Evolutionary conservation across 495 filamentous ascomycete species (phyloP).

Genomic region (Aspergillus nidulans): DNA sequence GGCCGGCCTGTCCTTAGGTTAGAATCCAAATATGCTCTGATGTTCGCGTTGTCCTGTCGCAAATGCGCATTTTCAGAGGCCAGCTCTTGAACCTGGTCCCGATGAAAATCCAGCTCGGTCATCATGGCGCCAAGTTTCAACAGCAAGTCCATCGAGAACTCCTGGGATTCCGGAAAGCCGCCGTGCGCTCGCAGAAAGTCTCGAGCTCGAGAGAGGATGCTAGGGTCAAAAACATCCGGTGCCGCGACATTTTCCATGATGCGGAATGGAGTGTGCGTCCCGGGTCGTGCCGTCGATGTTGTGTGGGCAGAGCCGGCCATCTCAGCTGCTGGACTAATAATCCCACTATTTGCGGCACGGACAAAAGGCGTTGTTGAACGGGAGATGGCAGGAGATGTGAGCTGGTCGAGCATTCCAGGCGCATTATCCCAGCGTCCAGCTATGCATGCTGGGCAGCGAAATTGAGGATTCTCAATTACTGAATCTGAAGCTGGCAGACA

Average conservation of each 20-base stretch:
- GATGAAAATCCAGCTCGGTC: constrained; percentile 20
- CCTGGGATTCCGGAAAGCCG: constrained; percentile 10
- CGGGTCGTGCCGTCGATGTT: neutral
- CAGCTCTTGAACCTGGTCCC: constrained; percentile 16
- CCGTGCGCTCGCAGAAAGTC: constrained; percentile 13
- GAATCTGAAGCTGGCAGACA: constrained; percentile 17
- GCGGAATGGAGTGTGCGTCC: neutral
- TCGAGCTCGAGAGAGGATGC: constrained; percentile 9
- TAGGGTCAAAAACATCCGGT: neutral
- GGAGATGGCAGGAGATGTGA: constrained; percentile 12
- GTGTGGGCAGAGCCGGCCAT: neutral
- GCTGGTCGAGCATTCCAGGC: constrained; percentile 14
- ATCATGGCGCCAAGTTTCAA: constrained; percentile 22
- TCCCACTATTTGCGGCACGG: neutral
- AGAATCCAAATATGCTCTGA: constrained; percentile 20
- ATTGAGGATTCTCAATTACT: neutral
- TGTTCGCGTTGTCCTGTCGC: constrained; percentile 21
- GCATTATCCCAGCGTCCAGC: constrained; percentile 23
- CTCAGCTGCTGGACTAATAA: constrained; percentile 4
- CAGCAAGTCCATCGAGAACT: constrained; percentile 16
- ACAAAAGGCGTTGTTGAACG: constrained; percentile 12
- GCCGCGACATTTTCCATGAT: neutral
- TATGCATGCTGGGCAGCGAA: constrained; percentile 27
- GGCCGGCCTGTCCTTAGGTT: constrained; percentile 12
- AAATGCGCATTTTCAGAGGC: constrained; percentile 20